These are phyloP conservation scores for Physocladia obscura DNA, from an alignment of 192 early-diverging fungal genomes.

Conservation along the genomic window DNA sequence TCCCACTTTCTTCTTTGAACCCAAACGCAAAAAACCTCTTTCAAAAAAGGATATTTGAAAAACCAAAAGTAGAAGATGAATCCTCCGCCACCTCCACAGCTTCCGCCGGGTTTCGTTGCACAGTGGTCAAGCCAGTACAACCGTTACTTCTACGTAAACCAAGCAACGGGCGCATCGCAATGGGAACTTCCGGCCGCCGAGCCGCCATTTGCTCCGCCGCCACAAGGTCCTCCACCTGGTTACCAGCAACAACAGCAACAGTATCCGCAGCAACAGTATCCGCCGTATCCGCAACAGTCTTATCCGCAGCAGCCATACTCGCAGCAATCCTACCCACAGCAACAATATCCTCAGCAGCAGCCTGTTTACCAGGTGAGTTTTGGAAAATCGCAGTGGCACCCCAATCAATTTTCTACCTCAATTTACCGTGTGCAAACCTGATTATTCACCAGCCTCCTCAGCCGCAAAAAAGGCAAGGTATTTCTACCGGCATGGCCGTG, in stretches of 20 bases:
- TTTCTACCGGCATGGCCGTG: slow-evolving; percentile 9
- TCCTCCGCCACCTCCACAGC: not conserved
- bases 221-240: not conserved
- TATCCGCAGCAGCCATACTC: not conserved
- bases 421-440: not conserved
- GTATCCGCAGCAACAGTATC: not conserved
- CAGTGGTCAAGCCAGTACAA: slow-evolving; percentile 17
- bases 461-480: slow-evolving; percentile 1
- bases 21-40: too few relatives aligned
- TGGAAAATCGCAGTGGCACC: not conserved
- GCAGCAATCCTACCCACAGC: not conserved
- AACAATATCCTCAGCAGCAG: not conserved
- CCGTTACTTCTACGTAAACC: slow-evolving; percentile 18
- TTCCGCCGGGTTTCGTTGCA: slow-evolving; percentile 11
- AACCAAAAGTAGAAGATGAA: not conserved
- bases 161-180: slow-evolving; percentile 7
- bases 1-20: too few relatives aligned
- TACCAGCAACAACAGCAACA: not conserved
- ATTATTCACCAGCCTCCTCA: not conserved
- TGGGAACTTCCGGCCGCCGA: not conserved
- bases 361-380: not conserved
- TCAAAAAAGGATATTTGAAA: too few relatives aligned
- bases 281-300: not conserved
- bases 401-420: not conserved
- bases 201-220: not conserved